A percentile compares a stretch with the other conserved stretches of the same genome.
Evolutionary conservation across 2,329 filamentous ascomycete species (phyloP).

Genomic region (Rutstroemia sp.): DNA sequence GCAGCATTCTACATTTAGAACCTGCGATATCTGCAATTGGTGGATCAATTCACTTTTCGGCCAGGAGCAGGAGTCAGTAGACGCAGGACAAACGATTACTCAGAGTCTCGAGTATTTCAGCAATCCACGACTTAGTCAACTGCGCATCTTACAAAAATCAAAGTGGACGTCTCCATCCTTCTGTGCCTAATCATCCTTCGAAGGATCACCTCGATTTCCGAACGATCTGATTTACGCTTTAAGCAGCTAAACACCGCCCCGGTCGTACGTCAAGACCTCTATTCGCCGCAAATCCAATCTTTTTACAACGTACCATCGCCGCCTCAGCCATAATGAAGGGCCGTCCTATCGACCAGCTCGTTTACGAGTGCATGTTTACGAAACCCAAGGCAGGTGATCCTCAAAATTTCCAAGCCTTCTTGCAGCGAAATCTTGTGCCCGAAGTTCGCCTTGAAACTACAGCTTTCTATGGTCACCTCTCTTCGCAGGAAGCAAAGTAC

Average conservation of each 20-base stretch:
- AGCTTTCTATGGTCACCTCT: conserved; percentile 69
- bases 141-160: background rate
- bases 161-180: background rate
- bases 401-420: conserved; percentile 60
- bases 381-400: conserved; percentile 61
- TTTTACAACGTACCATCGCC: conserved; percentile 4
- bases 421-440: conserved; percentile 60
- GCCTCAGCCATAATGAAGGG: conserved; percentile 49
- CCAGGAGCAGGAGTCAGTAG: background rate
- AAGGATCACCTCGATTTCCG: background rate
- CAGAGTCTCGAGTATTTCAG: background rate
- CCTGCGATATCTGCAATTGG: background rate
- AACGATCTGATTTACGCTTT: background rate
- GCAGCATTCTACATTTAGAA: conserved; percentile 2
- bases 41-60: background rate
- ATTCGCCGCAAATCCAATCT: background rate
- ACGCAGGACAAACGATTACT: background rate
- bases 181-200: conserved; percentile 6
- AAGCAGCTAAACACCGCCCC: conserved; percentile 6
- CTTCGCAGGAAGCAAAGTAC: conserved; percentile 74
- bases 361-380: conserved; percentile 68
- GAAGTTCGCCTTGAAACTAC: conserved; percentile 71
- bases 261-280: background rate
- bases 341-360: conserved; percentile 60
- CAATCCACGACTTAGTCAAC: background rate